These are phyloP conservation scores for Ilyonectria mors-panacis DNA, from an alignment of 2,329 filamentous ascomycete species.

Conservation along the genomic window DNA sequence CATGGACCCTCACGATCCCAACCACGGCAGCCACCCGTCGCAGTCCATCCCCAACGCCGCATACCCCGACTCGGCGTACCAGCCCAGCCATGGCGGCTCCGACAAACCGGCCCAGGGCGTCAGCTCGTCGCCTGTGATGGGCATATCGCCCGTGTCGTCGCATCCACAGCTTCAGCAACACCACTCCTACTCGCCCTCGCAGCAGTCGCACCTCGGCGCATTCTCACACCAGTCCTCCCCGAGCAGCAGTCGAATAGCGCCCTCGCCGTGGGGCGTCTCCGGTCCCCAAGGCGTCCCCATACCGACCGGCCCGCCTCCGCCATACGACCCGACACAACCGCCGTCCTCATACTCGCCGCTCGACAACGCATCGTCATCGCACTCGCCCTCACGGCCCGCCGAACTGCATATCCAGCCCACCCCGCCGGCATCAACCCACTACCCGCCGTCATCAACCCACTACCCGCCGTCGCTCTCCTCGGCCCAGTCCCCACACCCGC, in stretches of 20 bases:
- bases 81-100: slow-evolving; percentile 32
- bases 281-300: slow-evolving; percentile 26
- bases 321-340: slow-evolving; percentile 47
- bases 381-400: slow-evolving; percentile 22
- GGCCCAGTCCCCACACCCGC: slow-evolving; percentile 16
- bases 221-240: slow-evolving; percentile 28
- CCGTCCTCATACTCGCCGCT: slow-evolving; percentile 47
- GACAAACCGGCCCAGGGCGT: neutral
- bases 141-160: slow-evolving; percentile 21
- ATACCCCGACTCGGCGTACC: slow-evolving; percentile 51
- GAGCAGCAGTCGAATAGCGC: slow-evolving; percentile 1
- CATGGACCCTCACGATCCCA: slow-evolving; percentile 41
- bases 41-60: slow-evolving; percentile 50
- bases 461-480: slow-evolving; percentile 34
- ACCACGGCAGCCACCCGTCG: slow-evolving; percentile 46
- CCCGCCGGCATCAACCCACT: slow-evolving; percentile 29
- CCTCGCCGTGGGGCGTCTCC: slow-evolving; percentile 33
- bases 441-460: slow-evolving; percentile 35
- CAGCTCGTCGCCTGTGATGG: slow-evolving; percentile 22
- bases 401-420: slow-evolving; percentile 4
- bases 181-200: slow-evolving; percentile 32
- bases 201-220: slow-evolving; percentile 21
- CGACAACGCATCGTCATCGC: slow-evolving; percentile 25
- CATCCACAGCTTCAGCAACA: slow-evolving; percentile 28
- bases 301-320: slow-evolving; percentile 46